Percentiles rank a stretch among this genome's conserved stretches.
These are phyloP conservation scores for Narthecium ossifragum DNA, from an alignment of 106 monocot genomes.

Conservation along the genomic window DNA sequence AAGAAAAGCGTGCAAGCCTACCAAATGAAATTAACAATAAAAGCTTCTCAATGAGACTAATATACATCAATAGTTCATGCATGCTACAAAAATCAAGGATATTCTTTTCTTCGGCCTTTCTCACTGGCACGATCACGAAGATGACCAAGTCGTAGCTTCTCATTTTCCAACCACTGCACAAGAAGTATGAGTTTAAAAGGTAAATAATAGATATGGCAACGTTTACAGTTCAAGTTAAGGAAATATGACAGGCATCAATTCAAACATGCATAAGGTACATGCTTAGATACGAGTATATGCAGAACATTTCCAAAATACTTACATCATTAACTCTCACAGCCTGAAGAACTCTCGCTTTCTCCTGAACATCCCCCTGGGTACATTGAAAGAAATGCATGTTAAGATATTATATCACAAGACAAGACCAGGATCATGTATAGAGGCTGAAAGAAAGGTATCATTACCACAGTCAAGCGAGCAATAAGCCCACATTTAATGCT, in stretches of 20 bases:
- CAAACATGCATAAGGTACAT: neutral
- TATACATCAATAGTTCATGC: neutral
- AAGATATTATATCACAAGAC: neutral
- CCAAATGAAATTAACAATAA: no score
- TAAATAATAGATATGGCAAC: neutral
- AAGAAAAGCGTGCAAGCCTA: no score
- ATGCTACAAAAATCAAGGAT: neutral
- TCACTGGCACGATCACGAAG: conserved; percentile 19
- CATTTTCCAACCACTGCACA: conserved; percentile 13
- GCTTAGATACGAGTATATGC: neutral
- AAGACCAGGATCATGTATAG: neutral
- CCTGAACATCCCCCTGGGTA: conserved; percentile 60
- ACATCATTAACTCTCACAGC: conserved; percentile 86
- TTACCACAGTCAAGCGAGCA: conserved; percentile 75
- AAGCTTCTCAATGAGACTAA: no score
- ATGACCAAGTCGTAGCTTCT: conserved; percentile 17
- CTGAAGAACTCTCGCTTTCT: conserved; percentile 74
- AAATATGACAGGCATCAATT: neutral
- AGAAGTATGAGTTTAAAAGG: neutral
- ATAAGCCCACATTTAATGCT: conserved; percentile 91
- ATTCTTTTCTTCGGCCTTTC: conserved; percentile 13
- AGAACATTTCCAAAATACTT: conserved; percentile 15
- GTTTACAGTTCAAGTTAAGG: neutral
- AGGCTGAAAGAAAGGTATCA: conserved; percentile 1
- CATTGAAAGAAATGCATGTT: conserved; percentile 8